These are phyloP conservation scores for Euphorbia celastroides DNA, from an alignment of 441 rosid genomes.

Conservation along the genomic window DNA sequence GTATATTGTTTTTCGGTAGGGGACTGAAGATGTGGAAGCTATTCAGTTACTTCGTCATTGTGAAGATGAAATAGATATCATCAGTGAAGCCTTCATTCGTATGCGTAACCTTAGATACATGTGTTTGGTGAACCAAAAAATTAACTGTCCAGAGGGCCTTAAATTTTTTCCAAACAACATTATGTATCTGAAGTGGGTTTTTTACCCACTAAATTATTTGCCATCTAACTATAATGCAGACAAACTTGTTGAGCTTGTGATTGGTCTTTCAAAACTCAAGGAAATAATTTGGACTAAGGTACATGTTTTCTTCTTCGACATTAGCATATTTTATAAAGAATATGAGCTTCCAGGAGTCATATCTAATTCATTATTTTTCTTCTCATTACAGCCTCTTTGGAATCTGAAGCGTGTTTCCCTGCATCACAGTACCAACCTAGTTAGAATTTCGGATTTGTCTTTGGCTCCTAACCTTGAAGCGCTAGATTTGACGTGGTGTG, in stretches of 20 bases:
- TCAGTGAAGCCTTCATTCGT: neutral
- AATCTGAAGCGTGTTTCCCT: too few relatives aligned
- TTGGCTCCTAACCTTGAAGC: too few relatives aligned
- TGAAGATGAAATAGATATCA: neutral
- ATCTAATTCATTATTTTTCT: too few relatives aligned
- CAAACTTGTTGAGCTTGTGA: constrained; percentile 16
- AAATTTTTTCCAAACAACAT: neutral
- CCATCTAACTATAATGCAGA: neutral
- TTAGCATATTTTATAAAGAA: too few relatives aligned
- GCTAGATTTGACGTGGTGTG: neutral
- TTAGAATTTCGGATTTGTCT: too few relatives aligned
- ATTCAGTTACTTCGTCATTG: neutral
- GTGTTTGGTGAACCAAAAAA: too few relatives aligned
- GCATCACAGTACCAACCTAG: too few relatives aligned
- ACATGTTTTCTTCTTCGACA: neutral
- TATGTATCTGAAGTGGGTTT: constrained; percentile 3
- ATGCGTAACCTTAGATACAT: constrained; percentile 2
- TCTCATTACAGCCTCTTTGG: too few relatives aligned
- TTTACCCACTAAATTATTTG: constrained; percentile 15
- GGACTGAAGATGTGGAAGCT: too few relatives aligned
- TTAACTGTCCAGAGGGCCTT: neutral
- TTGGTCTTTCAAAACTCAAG: neutral
- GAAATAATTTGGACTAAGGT: neutral
- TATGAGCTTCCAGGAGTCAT: too few relatives aligned
- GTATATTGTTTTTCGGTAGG: too few relatives aligned